Evolutionary conservation across 2,329 filamentous ascomycete species (phyloP).

Genomic region (Colletotrichum echinochloae): DNA sequence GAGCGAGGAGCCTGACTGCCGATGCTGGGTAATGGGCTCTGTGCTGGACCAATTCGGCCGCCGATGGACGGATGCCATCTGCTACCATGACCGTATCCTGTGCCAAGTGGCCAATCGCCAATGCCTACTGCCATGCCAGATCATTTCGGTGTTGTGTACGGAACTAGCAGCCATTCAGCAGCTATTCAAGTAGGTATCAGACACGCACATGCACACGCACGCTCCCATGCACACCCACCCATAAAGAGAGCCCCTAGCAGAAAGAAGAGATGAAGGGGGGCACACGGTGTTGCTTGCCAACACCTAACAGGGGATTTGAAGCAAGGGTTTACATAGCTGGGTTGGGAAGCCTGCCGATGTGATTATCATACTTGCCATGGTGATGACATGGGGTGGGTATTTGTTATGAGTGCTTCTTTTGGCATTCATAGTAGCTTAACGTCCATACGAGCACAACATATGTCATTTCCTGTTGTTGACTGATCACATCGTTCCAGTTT

Average conservation of each 20-base stretch:
- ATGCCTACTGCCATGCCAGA: conserved; percentile 6
- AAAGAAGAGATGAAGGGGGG: background rate
- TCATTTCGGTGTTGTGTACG: conserved; percentile 4
- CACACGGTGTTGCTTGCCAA: conserved; percentile 25
- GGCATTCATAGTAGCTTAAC: background rate
- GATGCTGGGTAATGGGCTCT: background rate
- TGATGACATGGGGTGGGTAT: background rate
- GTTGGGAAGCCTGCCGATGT: background rate
- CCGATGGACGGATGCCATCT: conserved; percentile 1
- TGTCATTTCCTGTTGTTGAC: background rate
- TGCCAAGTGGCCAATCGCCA: conserved; percentile 4
- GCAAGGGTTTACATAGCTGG: conserved; percentile 1
- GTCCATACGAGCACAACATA: conserved; percentile 6
- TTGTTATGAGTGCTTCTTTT: background rate
- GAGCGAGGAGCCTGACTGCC: conserved; percentile 21
- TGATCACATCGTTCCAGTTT: background rate
- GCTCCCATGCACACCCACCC: background rate
- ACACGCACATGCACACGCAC: background rate
- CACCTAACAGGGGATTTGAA: conserved; percentile 15
- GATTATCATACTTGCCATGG: conserved; percentile 29
- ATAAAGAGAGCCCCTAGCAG: background rate
- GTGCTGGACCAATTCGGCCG: background rate
- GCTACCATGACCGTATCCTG: conserved; percentile 3
- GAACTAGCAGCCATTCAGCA: conserved; percentile 5
- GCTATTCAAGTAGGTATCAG: background rate